Evolutionary conservation across 2,329 filamentous ascomycete species (phyloP).

Genomic region (Xylariaceae sp.): DNA sequence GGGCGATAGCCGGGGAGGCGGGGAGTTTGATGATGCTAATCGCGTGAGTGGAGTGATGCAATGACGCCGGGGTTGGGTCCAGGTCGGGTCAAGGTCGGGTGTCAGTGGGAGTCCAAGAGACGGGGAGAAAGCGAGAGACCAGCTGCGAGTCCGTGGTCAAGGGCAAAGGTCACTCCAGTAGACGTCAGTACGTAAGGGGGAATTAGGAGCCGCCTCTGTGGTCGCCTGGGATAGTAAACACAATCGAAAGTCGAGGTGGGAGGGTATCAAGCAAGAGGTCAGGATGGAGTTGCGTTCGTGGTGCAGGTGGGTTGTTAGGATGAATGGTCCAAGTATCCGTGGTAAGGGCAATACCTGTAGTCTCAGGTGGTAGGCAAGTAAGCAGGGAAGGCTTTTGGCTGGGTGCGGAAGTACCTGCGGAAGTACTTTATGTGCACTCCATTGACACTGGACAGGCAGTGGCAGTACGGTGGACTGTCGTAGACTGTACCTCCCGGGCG

Average conservation of each 20-base stretch:
- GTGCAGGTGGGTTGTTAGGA: slow-evolving; percentile 13
- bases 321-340: slow-evolving; percentile 8
- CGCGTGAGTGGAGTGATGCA: slow-evolving; percentile 34
- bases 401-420: not conserved
- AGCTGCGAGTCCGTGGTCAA: not conserved
- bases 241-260: slow-evolving; percentile 7
- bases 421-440: too few species aligned
- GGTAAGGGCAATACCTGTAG: not conserved
- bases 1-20: slow-evolving; percentile 9
- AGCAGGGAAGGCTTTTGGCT: not conserved
- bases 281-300: slow-evolving; percentile 9
- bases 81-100: slow-evolving; percentile 5
- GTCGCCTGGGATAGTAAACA: slow-evolving; percentile 8
- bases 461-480: not conserved
- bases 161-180: not conserved
- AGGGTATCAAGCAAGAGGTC: slow-evolving; percentile 15
- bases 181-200: slow-evolving; percentile 1
- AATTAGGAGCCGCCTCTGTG: slow-evolving; percentile 4
- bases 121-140: not conserved
- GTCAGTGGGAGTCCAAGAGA: slow-evolving; percentile 5
- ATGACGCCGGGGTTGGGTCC: slow-evolving; percentile 22
- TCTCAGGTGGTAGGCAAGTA: not conserved
- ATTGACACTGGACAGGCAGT: not conserved
- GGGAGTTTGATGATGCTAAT: slow-evolving; percentile 15
- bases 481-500: not conserved